Evolutionary conservation across 176 grass and related monocot genomes (phyloP), one percentile per base, ranked within the genome.

Genomic region (Musa acuminata): DNA sequence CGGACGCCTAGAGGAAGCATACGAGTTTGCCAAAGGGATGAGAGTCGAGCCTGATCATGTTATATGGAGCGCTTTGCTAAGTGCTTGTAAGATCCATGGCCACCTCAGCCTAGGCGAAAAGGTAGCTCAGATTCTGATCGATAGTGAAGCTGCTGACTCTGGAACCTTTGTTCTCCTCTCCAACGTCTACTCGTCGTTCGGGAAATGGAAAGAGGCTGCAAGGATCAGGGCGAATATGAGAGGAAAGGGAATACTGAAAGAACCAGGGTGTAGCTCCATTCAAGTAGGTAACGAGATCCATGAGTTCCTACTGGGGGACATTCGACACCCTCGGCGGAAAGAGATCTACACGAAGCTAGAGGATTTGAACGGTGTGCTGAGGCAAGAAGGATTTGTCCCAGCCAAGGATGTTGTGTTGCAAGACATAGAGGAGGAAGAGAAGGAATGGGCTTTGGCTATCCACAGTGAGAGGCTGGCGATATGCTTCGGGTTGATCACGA

Each of bases 201-300:
- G 78, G 13, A 80, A 72, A 72, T 80, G 78, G 78, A 20, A 72
- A 24, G 78, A 62, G 68, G 67, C 78, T 2, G 68, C 51, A 10
- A 62, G 10, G 12, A 29, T 12, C 9, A 62, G 78, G 63, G 48
- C 35, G 27, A 80, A 72, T 11, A 80, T 72, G 78, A 80, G 49
- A 57, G 68, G 22, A 55, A 80, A 50, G 53, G 78, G 68, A 8
- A 63, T 80, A 53, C 78, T 27, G 67, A 80, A 80, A 80, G 78
- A 80, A 29, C 78, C 78, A 63, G 78, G 78, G 11, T 80, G 78
- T 17, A 72, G 78, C 55, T 80, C 78, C 69, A 72, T 80, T 29
- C 55, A 72, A 63, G 69, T 80, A 13, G 78, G 64, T 17, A 53
- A 80, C n/a, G 55, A 80, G 49, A 63, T 80, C 13, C 78, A 80